Evolutionary conservation across 2,329 filamentous ascomycete species (phyloP).

Genomic region (Verticillium zaregamsianum): DNA sequence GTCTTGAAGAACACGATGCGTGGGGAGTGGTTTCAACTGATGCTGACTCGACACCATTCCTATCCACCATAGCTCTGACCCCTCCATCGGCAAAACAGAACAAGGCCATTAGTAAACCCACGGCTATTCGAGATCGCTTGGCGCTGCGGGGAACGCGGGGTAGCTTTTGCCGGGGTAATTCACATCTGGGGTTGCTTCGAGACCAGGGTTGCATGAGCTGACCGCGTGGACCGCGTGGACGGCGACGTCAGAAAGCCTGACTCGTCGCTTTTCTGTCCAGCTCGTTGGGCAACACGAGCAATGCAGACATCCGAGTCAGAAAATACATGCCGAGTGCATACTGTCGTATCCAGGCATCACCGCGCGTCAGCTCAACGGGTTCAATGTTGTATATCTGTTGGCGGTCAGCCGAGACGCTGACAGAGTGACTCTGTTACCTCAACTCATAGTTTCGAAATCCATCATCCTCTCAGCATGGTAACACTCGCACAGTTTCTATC

Average conservation of each 20-base stretch:
- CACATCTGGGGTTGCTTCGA: neutral
- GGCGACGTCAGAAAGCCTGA: slow-evolving; percentile 1
- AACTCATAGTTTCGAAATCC: neutral
- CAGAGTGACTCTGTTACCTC: neutral
- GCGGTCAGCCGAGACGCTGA: no score
- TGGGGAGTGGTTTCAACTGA: no score
- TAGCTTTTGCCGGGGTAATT: slow-evolving; percentile 1
- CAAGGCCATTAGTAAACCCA: neutral
- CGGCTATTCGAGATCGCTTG: neutral
- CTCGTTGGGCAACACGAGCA: no score
- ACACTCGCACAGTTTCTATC: neutral
- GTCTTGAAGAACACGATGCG: neutral
- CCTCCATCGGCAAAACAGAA: neutral
- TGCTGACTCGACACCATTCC: neutral
- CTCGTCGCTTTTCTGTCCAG: neutral
- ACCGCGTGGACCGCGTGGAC: neutral
- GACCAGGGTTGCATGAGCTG: neutral
- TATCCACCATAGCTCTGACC: neutral
- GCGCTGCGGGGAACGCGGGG: slow-evolving; percentile 1
- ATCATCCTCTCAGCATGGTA: neutral
- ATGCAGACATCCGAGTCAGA: slow-evolving; percentile 1
- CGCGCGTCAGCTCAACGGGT: neutral
- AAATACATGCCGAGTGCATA: neutral
- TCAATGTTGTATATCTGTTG: neutral
- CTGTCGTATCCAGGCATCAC: neutral